Evolutionary conservation across 257 asterid genomes (phyloP), one percentile per base, ranked within the genome.

Genomic region (Solanum virginianum): DNA sequence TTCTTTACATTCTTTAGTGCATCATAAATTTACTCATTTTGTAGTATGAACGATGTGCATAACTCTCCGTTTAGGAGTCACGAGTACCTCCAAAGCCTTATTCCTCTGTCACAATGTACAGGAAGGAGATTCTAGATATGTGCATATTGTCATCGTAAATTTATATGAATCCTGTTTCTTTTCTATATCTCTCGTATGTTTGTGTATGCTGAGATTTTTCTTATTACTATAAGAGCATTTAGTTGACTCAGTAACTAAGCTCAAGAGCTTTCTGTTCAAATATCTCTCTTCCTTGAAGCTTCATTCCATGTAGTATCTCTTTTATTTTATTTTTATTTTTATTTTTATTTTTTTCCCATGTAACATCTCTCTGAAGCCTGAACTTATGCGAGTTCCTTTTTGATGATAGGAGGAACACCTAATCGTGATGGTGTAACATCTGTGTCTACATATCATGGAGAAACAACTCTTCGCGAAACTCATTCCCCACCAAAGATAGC

Each of bases 401-500:
- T 41, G 65, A 68, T 81, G 43, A 71, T 83, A 45, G 89, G 70
- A 83, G 91, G 87, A 49, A 66, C 66, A 16, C 77, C 26, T 26
- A 81, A 87, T 39, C 81, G 59, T 68, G 86, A 79, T 62, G 85
- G 84, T 65, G 89, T 85, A 68, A 62, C 81, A 51, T 24, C 16
- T 41, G 89, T 13, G 80, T 57, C 13, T 11, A 83, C 54, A 74
- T 41, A 71, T 41, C 15, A 69, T 12, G 83, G 65, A 79, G 65
- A 26, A 47, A 26, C 65, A 10, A 26, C 16, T 79, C 47, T 79
- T 79, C 20, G 17, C 22, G 65, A 53, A 79, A 53, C 65, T 49
- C 84, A 36, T 16, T 70, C 86, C 71, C 90, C 90, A 55, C 86
- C 36, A 68, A 83, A 68, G 17, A 59, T 88, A 20, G 72, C 88